Percentiles rank a stretch among this genome's conserved stretches.
Conservation (phyloP, 73 alveolate genomes). For the Symbiodinium pilosum region DNA sequence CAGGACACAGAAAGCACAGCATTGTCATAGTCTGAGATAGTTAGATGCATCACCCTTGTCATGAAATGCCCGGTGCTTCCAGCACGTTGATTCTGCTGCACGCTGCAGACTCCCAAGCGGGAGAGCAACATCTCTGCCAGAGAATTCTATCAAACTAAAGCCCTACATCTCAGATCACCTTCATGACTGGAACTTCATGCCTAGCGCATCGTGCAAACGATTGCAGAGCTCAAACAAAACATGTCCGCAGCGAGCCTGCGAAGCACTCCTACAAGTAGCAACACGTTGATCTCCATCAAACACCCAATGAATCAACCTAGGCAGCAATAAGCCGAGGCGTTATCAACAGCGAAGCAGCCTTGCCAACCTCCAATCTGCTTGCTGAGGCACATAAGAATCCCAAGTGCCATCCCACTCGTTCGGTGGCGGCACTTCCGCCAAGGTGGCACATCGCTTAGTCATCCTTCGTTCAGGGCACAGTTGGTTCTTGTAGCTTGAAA, state of each 20-base stretch:
- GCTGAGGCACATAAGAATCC: slow-evolving; percentile 78
- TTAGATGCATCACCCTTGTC: no score
- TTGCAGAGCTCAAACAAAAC: no score
- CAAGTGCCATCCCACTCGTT: slow-evolving; percentile 93
- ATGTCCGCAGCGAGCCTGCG: background rate
- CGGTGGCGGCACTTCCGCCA: slow-evolving; percentile 75
- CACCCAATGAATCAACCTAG: background rate
- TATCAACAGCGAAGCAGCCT: no score
- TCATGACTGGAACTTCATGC: background rate
- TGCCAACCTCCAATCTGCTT: no score
- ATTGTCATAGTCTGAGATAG: background rate
- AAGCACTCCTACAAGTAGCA: slow-evolving; percentile 9
- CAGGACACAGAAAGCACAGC: background rate
- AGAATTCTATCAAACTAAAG: background rate
- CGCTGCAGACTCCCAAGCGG: background rate
- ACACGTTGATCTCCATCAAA: background rate
- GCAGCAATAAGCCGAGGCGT: no score
- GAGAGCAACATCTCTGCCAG: background rate
- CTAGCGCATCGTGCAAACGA: background rate
- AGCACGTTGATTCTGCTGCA: background rate
- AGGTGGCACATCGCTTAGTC: slow-evolving; percentile 47
- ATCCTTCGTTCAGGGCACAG: slow-evolving; percentile 14
- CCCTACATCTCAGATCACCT: background rate
- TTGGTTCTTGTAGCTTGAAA: no score
- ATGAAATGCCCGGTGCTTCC: background rate